Percentiles rank a stretch among this genome's conserved stretches.
These are phyloP conservation scores for Nothopassalora personata DNA, from an alignment of 2,329 filamentous ascomycete genomes.

Conservation along the genomic window DNA sequence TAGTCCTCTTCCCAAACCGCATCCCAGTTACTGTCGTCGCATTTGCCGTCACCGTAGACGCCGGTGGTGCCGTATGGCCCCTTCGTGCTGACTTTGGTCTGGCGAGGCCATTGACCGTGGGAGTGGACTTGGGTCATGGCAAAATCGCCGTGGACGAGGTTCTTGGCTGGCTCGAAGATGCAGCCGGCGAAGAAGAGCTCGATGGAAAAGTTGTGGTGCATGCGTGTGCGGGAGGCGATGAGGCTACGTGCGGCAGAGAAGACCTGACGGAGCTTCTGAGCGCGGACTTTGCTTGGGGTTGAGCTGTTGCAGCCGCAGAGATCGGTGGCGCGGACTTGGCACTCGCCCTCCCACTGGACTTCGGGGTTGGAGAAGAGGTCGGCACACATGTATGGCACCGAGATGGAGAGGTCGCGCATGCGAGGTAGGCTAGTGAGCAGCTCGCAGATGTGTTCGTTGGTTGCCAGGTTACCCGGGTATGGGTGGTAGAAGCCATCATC, in stretches of 20 bases:
- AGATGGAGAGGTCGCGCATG: slow-evolving; percentile 46
- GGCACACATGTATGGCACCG: slow-evolving; percentile 45
- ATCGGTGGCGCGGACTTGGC: slow-evolving; percentile 46
- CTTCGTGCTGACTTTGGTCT: slow-evolving; percentile 36
- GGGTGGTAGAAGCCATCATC: slow-evolving; percentile 50
- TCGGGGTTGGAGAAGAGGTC: slow-evolving; percentile 41
- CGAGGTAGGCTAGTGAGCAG: slow-evolving; percentile 43
- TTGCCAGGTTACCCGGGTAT: slow-evolving; percentile 41
- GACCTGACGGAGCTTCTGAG: slow-evolving; percentile 36
- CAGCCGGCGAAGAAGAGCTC: slow-evolving; percentile 49
- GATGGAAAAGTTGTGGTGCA: slow-evolving; percentile 39
- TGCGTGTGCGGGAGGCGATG: slow-evolving; percentile 34
- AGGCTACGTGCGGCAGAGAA: slow-evolving; percentile 40
- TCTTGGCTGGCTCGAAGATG: slow-evolving; percentile 46
- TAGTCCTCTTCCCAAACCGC: slow-evolving; percentile 33
- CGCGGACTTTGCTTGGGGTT: slow-evolving; percentile 31
- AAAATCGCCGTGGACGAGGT: slow-evolving; percentile 47
- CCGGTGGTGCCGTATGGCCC: slow-evolving; percentile 48
- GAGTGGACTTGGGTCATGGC: slow-evolving; percentile 39
- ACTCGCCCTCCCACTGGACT: slow-evolving; percentile 43
- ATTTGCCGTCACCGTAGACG: slow-evolving; percentile 47
- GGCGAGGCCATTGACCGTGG: slow-evolving; percentile 39
- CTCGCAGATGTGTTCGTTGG: slow-evolving; percentile 45
- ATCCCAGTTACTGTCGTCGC: slow-evolving; percentile 38
- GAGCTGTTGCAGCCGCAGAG: slow-evolving; percentile 42